A percentile compares a stretch with the other conserved stretches of the same genome.
Evolutionary conservation across 2,329 filamentous ascomycete genomes (phyloP).

Genomic region (Ophiostoma fasciatum): DNA sequence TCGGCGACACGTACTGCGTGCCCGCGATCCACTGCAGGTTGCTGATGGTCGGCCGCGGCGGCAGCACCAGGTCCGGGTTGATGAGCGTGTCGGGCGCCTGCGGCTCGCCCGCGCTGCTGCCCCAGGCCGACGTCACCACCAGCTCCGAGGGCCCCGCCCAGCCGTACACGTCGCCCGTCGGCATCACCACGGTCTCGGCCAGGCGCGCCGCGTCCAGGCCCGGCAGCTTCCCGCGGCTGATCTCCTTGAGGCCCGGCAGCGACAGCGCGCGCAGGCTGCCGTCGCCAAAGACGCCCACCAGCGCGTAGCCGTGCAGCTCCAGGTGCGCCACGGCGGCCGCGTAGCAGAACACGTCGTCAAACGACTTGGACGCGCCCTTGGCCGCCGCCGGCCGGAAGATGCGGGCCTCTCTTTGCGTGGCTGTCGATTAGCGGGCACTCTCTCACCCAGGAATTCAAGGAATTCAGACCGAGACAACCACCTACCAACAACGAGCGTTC

Average conservation of each 20-base stretch:
- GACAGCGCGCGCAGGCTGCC: slow-evolving; percentile 66
- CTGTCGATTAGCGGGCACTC: no score
- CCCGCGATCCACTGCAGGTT: slow-evolving; percentile 95
- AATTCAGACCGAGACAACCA: no score
- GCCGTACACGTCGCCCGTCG: slow-evolving; percentile 67
- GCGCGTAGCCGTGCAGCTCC: slow-evolving; percentile 58
- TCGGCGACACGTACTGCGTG: slow-evolving; percentile 75
- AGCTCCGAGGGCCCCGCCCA: slow-evolving; percentile 85
- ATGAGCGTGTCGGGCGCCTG: slow-evolving; percentile 57
- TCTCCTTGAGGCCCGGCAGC: slow-evolving; percentile 76
- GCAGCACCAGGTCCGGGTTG: slow-evolving; percentile 60
- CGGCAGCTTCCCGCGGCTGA: slow-evolving; percentile 51
- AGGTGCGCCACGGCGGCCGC: slow-evolving; percentile 63
- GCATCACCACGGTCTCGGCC: slow-evolving; percentile 53
- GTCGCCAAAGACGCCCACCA: slow-evolving; percentile 78
- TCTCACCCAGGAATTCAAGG: background rate
- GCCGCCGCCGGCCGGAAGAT: slow-evolving; percentile 73
- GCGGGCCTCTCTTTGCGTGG: slow-evolving; percentile 57
- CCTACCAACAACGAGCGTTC: slow-evolving; percentile 66
- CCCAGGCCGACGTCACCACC: slow-evolving; percentile 72
- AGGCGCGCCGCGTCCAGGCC: slow-evolving; percentile 63
- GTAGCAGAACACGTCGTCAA: slow-evolving; percentile 72
- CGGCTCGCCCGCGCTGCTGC: slow-evolving; percentile 41
- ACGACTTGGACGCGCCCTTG: slow-evolving; percentile 86
- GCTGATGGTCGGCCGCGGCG: slow-evolving; percentile 79